Conservation (phyloP, 148 eudicot species). For the Beta vulgaris region DNA sequence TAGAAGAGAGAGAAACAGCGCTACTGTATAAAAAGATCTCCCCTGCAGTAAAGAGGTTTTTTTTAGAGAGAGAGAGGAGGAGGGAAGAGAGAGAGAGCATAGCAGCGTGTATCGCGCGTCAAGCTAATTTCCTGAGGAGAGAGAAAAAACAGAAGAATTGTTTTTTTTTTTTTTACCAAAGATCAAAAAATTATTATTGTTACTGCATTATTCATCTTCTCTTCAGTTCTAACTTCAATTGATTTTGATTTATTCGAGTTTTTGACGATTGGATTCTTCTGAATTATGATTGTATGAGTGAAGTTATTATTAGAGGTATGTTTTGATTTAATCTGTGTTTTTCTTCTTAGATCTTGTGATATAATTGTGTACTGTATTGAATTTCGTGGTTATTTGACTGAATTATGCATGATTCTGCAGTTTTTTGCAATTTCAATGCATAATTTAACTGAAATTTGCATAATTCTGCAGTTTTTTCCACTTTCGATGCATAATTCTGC, state of each 20-base stretch:
- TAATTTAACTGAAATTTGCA: conserved; percentile 21
- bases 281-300: conserved; percentile 30
- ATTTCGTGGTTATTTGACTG: not conserved
- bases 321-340: not conserved
- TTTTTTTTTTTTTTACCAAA: not conserved
- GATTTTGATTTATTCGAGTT: not conserved
- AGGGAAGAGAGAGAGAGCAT: conserved; percentile 1
- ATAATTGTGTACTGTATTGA: conserved; percentile 4
- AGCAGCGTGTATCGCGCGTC: conserved; percentile 20
- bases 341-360: conserved; percentile 2
- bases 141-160: not conserved
- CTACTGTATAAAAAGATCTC: conserved; percentile 31
- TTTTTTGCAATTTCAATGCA: not conserved
- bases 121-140: conserved; percentile 9
- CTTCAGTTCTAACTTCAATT: not conserved
- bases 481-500: not conserved
- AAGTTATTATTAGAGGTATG: conserved; percentile 18
- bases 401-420: conserved; percentile 3
- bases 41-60: conserved; percentile 19
- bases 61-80: conserved; percentile 15
- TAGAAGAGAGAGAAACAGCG: conserved; percentile 4
- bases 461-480: not conserved
- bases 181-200: not conserved
- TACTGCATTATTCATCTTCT: not conserved
- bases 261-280: conserved; percentile 15